Evolutionary conservation across 257 asterid species (phyloP).

Genomic region (Ophiorrhiza pumila): DNA sequence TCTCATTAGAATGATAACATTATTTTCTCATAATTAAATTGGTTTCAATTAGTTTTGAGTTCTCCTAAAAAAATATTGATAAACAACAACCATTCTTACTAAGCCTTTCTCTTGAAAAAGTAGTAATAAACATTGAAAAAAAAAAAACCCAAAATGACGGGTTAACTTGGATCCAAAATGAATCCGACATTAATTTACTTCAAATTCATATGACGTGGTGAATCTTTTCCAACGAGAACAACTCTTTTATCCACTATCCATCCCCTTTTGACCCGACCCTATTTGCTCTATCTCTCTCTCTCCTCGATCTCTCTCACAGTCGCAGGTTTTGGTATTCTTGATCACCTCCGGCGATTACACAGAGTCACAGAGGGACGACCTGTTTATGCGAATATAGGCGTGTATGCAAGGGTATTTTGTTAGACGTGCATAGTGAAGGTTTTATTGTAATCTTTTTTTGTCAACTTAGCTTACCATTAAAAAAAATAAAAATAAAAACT

Average conservation of each 20-base stretch:
- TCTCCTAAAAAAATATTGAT: no score
- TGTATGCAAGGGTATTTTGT: not conserved
- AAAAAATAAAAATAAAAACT: no score
- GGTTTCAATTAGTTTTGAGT: no score
- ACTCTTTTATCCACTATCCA: not conserved
- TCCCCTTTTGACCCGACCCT: conserved; percentile 30
- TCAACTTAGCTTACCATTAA: conserved; percentile 6
- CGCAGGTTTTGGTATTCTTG: conserved; percentile 1
- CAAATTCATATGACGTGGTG: not conserved
- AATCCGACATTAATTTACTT: not conserved
- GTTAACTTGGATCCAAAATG: not conserved
- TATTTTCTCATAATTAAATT: no score
- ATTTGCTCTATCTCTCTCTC: conserved; percentile 1
- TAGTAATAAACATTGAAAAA: no score
- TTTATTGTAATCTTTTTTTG: not conserved
- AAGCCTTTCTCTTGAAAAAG: no score
- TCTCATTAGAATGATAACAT: no score
- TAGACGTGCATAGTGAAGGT: not conserved
- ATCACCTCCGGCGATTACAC: conserved; percentile 1
- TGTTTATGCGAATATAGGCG: not conserved
- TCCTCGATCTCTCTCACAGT: conserved; percentile 8
- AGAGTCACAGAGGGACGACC: not conserved
- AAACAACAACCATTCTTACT: no score
- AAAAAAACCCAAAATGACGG: not conserved
- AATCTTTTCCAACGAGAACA: not conserved